Evolutionary conservation across 2,329 filamentous ascomycete species (phyloP).

Genomic region (Trichoderma cornu-damae): DNA sequence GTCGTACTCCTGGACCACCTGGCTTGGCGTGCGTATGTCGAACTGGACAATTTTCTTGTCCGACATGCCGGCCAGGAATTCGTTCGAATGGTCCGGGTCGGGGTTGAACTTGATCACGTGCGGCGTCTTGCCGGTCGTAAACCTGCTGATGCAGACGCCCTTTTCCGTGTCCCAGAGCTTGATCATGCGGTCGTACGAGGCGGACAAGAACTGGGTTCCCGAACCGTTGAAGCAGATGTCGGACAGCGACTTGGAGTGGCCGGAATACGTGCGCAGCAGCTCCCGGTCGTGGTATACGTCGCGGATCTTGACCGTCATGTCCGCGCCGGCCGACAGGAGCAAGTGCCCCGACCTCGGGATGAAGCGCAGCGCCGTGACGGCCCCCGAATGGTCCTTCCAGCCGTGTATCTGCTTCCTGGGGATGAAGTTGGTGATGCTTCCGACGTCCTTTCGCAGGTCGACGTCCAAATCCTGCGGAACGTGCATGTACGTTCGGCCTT

Average conservation of each 20-base stretch:
- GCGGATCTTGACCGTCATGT: conserved; percentile 88
- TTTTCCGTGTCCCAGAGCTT: conserved; percentile 99
- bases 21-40: conserved; percentile 70
- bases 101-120: conserved; percentile 95
- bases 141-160: conserved; percentile 79
- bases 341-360: conserved; percentile 85
- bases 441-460: conserved; percentile 74
- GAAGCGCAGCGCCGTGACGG: conserved; percentile 84
- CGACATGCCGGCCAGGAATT: conserved; percentile 94
- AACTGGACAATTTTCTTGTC: conserved; percentile 99
- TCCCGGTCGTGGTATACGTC: conserved; percentile 89
- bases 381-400: conserved; percentile 78
- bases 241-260: conserved; percentile 84
- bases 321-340: conserved; percentile 81
- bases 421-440: conserved; percentile 81
- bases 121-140: conserved; percentile 89
- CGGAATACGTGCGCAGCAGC: conserved; percentile 83
- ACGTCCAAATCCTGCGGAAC: conserved; percentile 85
- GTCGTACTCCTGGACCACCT: conserved; percentile 94
- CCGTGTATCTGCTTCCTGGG: conserved; percentile 91
- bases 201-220: conserved; percentile 82
- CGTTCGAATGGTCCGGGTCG: conserved; percentile 66
- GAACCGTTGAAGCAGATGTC: conserved; percentile 81
- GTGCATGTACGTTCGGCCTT: conserved; percentile 96
- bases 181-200: conserved; percentile 91